These are phyloP conservation scores for Aspergillus leporis DNA, from an alignment of 495 filamentous ascomycete species.

Conservation along the genomic window DNA sequence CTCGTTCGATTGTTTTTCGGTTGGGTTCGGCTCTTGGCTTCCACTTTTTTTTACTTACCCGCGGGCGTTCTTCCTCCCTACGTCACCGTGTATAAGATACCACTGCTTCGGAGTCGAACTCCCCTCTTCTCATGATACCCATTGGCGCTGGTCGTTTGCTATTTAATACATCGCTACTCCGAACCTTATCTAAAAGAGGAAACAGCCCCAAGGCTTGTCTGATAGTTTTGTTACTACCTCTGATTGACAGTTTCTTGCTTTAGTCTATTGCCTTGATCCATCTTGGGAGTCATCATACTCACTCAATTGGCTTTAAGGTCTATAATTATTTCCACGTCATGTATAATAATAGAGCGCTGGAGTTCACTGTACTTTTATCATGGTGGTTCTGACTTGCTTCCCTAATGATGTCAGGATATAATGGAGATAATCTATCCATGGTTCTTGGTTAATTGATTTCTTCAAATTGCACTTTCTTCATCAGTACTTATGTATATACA, in stretches of 20 bases:
- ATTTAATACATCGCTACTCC: background rate
- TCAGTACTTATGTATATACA: background rate
- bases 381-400: background rate
- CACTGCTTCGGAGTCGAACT: background rate
- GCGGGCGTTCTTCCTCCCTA: background rate
- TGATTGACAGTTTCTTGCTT: background rate
- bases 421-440: background rate
- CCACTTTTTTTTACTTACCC: background rate
- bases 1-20: background rate
- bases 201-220: background rate
- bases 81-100: background rate
- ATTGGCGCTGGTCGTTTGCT: conserved; percentile 12
- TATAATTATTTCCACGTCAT: background rate
- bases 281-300: background rate
- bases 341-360: conserved; percentile 2
- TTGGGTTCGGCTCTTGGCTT: background rate
- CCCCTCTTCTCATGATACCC: conserved; percentile 28
- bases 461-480: background rate
- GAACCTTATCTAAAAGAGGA: background rate
- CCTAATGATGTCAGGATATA: background rate
- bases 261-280: background rate
- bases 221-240: background rate
- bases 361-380: background rate
- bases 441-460: background rate
- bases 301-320: background rate